These are phyloP conservation scores for Yamadazyma trypodendri DNA, from an alignment of 1,139 yeast species.

Conservation along the genomic window DNA sequence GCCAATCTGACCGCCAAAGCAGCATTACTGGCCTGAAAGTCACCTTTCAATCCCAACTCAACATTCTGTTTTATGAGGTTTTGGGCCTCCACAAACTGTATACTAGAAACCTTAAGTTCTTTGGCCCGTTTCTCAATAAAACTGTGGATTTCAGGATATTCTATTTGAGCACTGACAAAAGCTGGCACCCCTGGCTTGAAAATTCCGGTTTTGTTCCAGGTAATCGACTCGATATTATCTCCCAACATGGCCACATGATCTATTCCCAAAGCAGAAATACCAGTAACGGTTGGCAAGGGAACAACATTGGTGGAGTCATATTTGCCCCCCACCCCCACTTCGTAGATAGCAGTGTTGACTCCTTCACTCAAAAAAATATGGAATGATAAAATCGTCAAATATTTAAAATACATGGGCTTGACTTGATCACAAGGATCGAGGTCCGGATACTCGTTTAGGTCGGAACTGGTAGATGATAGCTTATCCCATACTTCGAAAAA, in stretches of 20 bases:
- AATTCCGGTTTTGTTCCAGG: slow-evolving; percentile 97
- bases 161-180: slow-evolving; percentile 58
- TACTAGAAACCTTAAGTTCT: slow-evolving; percentile 53
- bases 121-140: slow-evolving; percentile 61
- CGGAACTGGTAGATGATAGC: slow-evolving; percentile 58
- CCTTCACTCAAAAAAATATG: slow-evolving; percentile 87
- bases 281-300: slow-evolving; percentile 77
- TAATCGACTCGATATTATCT: slow-evolving; percentile 80
- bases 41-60: slow-evolving; percentile 80
- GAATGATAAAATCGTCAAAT: slow-evolving; percentile 82
- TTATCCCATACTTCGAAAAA: slow-evolving; percentile 94
- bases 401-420: slow-evolving; percentile 93
- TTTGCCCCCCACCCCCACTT: slow-evolving; percentile 98
- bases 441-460: slow-evolving; percentile 62
- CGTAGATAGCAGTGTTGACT: slow-evolving; percentile 90
- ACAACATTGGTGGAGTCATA: slow-evolving; percentile 92
- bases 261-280: slow-evolving; percentile 82
- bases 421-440: slow-evolving; percentile 60
- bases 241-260: slow-evolving; percentile 94
- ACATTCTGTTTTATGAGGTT: slow-evolving; percentile 23
- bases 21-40: slow-evolving; percentile 83
- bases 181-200: slow-evolving; percentile 72
- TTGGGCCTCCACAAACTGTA: slow-evolving; percentile 48
- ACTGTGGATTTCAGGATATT: slow-evolving; percentile 48
- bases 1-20: slow-evolving; percentile 82